A percentile compares a stretch with the other conserved stretches of the same genome.
Evolutionary conservation across 2,329 filamentous ascomycete species (phyloP).

Genomic region (Fusarium pseudocircinatum): DNA sequence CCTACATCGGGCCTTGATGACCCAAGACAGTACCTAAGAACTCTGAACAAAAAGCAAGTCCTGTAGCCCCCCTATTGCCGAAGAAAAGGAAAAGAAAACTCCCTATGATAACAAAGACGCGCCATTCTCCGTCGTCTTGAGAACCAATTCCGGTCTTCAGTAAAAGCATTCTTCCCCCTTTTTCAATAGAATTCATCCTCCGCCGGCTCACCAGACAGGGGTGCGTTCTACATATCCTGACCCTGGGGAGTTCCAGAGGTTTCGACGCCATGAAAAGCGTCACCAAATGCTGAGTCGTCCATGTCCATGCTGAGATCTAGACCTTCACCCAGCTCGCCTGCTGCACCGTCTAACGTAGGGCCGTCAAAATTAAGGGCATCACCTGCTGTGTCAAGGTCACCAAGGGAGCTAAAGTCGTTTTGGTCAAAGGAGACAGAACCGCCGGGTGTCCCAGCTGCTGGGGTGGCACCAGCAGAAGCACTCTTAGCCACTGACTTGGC

Average conservation of each 20-base stretch:
- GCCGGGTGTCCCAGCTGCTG: slow-evolving; percentile 47
- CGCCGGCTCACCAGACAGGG: not conserved
- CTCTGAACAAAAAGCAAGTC: slow-evolving; percentile 25
- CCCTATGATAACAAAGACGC: slow-evolving; percentile 26
- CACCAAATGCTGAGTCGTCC: slow-evolving; percentile 84
- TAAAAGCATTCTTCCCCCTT: not conserved
- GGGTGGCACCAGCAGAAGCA: slow-evolving; percentile 35
- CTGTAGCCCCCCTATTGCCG: slow-evolving; percentile 9
- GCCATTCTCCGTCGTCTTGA: slow-evolving; percentile 42
- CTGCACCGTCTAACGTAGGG: slow-evolving; percentile 58
- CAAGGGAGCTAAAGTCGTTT: slow-evolving; percentile 71
- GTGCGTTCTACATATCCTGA: slow-evolving; percentile 46
- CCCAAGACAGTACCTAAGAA: slow-evolving; percentile 13
- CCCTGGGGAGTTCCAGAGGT: slow-evolving; percentile 50
- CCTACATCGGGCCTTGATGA: not conserved
- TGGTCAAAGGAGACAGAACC: slow-evolving; percentile 60
- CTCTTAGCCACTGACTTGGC: slow-evolving; percentile 35
- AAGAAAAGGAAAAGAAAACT: slow-evolving; percentile 16
- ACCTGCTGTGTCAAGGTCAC: slow-evolving; percentile 75
- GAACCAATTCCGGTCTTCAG: slow-evolving; percentile 14
- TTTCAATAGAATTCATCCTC: not conserved
- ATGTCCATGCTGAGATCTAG: slow-evolving; percentile 72
- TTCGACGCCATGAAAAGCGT: slow-evolving; percentile 77
- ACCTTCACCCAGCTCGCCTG: slow-evolving; percentile 62
- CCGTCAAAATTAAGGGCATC: slow-evolving; percentile 76